phyloP scores from a whole-genome alignment of 2,329 filamentous ascomycete genomes.

The Ceratocystis eucalypticola region DNA sequence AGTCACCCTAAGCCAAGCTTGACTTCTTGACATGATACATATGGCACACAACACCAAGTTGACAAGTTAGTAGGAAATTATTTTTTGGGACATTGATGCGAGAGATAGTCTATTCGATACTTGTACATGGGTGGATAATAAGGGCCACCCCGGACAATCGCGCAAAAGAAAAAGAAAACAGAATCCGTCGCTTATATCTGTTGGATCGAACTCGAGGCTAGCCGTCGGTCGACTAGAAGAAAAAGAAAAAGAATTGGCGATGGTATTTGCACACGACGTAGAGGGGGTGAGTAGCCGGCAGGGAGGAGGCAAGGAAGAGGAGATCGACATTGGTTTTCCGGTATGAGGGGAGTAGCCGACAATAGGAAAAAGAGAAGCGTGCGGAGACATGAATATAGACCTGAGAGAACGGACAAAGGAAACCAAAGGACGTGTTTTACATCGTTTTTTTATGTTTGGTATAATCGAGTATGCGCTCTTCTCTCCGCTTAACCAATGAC shows the following conservation, averaged over 20 bases:
- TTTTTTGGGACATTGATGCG: conserved; percentile 9
- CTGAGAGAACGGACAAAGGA: conserved; percentile 7
- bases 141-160: conserved; percentile 5
- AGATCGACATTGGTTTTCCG: conserved; percentile 1
- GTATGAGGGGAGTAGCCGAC: not conserved
- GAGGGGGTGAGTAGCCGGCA: not conserved
- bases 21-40: not conserved
- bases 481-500: conserved; percentile 67
- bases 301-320: not conserved
- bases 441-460: conserved; percentile 16
- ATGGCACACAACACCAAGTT: not conserved
- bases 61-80: not conserved
- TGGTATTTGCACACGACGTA: conserved; percentile 15
- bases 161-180: conserved; percentile 12
- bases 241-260: conserved; percentile 2
- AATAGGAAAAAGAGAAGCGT: not conserved
- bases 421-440: conserved; percentile 17
- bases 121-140: conserved; percentile 1
- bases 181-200: conserved; percentile 10
- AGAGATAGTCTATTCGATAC: conserved; percentile 15
- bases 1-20: not conserved
- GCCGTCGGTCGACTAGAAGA: conserved; percentile 1
- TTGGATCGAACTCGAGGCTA: conserved; percentile 8
- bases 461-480: conserved; percentile 16
- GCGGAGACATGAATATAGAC: conserved; percentile 10